Base-by-base conservation (phyloP, 2,329 filamentous ascomycete genomes). In the Lachnellula occidentalis region DNA sequence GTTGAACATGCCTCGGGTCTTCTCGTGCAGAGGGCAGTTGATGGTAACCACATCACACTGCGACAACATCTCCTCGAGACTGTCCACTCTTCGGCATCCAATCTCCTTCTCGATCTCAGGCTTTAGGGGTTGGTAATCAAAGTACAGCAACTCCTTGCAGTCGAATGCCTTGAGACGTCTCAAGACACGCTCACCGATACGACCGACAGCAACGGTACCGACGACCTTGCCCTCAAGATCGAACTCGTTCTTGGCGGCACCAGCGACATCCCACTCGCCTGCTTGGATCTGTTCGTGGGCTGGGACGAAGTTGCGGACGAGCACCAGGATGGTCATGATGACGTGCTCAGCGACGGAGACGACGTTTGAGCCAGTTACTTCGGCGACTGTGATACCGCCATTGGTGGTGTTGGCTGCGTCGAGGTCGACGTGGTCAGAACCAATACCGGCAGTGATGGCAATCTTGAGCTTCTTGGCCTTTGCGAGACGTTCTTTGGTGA, bases 61-160 rank as follows among this genome's bases (percentile, higher is more conserved):
- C 41, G 83, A 80, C 60, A 99, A 76, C 85, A 99, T 87, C 74
- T 97, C 92, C 81, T 96, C 92, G 69, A 99, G 85, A 69, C 73
- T 82, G 48, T 92, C 87, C 57, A 97, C 91, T 59, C 94, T 85
- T 69, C 90, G 83, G 83, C 87, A 92, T 73, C 92, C 92, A 76
- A 97, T 97, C 80, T 96, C 92, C 76, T 88, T 85, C 84, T 97
- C 92, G 67, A 85, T 80, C 79, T 96, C 91, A 58, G 90, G 70
- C 58, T 77, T 80, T 62, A 99, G 81, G 50, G 92, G 91, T 82
- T 99, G 94, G 87, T 99, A 99, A 79, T 99, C 94, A 73, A 89
- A 97, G 88, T 99, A 99, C 61, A 97, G 84, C 49, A 99, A 84
- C 82, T 97, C 92, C 86, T 96, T 96, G 90, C 94, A 99, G 81